Base-by-base conservation (phyloP, 495 filamentous ascomycete genomes). In the Aspergillus taichungensis region DNA sequence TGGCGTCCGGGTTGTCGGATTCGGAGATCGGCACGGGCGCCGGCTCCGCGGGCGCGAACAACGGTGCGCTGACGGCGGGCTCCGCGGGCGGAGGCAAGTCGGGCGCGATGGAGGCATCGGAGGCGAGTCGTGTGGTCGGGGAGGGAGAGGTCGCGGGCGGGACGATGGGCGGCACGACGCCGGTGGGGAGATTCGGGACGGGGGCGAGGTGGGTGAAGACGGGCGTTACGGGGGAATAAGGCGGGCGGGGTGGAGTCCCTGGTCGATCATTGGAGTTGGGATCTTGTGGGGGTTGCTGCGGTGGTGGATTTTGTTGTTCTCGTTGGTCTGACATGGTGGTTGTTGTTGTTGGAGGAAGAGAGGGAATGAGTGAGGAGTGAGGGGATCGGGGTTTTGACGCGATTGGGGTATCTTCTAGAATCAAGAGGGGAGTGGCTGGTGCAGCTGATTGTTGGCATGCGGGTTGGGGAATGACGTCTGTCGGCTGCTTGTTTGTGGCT, bases 1-100 rank as follows among this genome's bases (percentile, higher is more conserved):
- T 82, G 1, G 81, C 87, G 68, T 95, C 89, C 5, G 87, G 79
- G 53, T 94, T 94, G 39, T 78, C 72, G 50, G 80, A 82, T 60
- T 88, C 83, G 44, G 78, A 77, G 54, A 94, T 80, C 8, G 87
- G 82, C 9, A 78, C 69, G 1, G 82, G 67, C 0, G 72, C 62
- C 0, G 85, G 84, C 40, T 68, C 61, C 0, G 66, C 56, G 24
- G 59, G 18, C 18, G 18, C 18, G 18, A 24, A 24, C 18, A 24
- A 4, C 18, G 18, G 18, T 24, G 18, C 64, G 36, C 68, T 64
- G 30, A 57, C 54, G 3, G 63, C 47, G 6, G 57, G 51, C 7
- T 33, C 36, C 31, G 47, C 46, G 27, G 46, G 46, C 8, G 41
- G 44, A 27, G 33, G 37, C 13, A 39, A 43, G 13, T 37, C 14